Evolutionary conservation across 805 yeast species (phyloP).

Genomic region (Metschnikowia aberdeeniae): DNA sequence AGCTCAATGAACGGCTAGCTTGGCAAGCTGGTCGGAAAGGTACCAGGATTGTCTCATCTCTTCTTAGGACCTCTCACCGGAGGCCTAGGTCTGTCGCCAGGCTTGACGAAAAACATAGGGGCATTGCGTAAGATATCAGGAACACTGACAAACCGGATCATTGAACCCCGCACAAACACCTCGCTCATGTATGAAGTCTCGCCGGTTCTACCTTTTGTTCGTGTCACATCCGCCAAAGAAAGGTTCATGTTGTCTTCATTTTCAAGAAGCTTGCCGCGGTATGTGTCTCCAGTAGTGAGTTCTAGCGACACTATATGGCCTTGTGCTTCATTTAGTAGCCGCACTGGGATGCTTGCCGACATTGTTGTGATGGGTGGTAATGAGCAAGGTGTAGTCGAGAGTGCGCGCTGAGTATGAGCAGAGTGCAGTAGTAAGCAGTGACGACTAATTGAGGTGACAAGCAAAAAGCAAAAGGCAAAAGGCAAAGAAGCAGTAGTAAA

Average conservation of each 20-base stretch:
- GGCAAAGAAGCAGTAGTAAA: no score
- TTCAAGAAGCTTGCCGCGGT: conserved; percentile 81
- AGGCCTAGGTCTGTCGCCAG: conserved; percentile 59
- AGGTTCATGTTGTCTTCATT: conserved; percentile 95
- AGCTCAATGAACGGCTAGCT: no score
- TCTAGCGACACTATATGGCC: conserved; percentile 86
- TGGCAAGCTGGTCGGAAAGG: no score
- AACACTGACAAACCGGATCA: conserved; percentile 74
- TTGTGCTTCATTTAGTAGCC: conserved; percentile 80
- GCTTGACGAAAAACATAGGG: conserved; percentile 72
- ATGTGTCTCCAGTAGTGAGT: conserved; percentile 77
- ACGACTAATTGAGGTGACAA: no score
- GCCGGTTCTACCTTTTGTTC: conserved; percentile 67
- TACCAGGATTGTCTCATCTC: not conserved
- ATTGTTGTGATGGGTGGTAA: conserved; percentile 22
- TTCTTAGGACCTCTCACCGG: conserved; percentile 57
- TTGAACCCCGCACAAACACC: conserved; percentile 89
- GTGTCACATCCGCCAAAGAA: conserved; percentile 74
- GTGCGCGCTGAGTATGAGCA: not conserved
- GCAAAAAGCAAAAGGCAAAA: no score
- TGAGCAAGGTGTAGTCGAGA: not conserved
- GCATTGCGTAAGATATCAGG: conserved; percentile 89
- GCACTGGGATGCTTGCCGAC: conserved; percentile 78
- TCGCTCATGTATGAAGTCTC: conserved; percentile 71
- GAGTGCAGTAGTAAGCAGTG: not conserved